phyloP scores from a whole-genome alignment of 2,329 filamentous ascomycete species.

The Fusarium odoratissimum region DNA sequence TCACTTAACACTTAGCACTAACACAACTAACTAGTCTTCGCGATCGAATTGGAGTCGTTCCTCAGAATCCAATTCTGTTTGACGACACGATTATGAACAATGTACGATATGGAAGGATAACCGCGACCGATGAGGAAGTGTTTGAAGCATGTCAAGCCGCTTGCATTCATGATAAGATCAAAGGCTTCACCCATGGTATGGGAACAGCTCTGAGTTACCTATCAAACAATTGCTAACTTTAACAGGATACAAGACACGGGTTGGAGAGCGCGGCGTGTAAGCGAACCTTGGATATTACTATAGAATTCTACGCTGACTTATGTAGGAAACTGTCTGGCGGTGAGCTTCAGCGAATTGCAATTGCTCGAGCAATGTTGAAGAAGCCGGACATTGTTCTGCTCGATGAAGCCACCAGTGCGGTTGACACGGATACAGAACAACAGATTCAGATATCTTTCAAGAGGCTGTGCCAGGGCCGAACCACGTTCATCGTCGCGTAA shows the following conservation, averaged over 20 bases:
- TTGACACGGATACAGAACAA: slow-evolving; percentile 77
- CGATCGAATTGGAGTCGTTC: slow-evolving; percentile 66
- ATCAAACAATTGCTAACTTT: slow-evolving; percentile 17
- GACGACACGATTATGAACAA: slow-evolving; percentile 71
- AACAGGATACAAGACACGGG: slow-evolving; percentile 60
- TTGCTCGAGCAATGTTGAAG: slow-evolving; percentile 78
- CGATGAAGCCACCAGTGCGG: slow-evolving; percentile 82
- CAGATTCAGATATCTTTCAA: slow-evolving; percentile 73
- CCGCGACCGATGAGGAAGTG: slow-evolving; percentile 66
- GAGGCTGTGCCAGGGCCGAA: slow-evolving; percentile 68
- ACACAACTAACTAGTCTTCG: slow-evolving; percentile 56
- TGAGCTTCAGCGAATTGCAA: slow-evolving; percentile 74
- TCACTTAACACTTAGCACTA: slow-evolving; percentile 35
- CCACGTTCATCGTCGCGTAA: slow-evolving; percentile 74
- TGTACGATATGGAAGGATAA: slow-evolving; percentile 66
- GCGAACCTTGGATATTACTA: slow-evolving; percentile 21
- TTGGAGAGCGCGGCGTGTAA: slow-evolving; percentile 63
- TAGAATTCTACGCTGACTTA: slow-evolving; percentile 33
- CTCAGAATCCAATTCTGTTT: slow-evolving; percentile 67
- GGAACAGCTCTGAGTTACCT: too few species aligned
- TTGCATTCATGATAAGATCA: slow-evolving; percentile 69
- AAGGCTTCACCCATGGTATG: slow-evolving; percentile 62
- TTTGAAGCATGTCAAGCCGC: slow-evolving; percentile 66
- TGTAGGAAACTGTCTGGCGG: slow-evolving; percentile 72
- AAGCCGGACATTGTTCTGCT: slow-evolving; percentile 80